Percentiles rank a stretch among this genome's conserved stretches.
phyloP scores from a whole-genome alignment of 2,329 filamentous ascomycete genomes.

The Aspergillus novofumigatus region DNA sequence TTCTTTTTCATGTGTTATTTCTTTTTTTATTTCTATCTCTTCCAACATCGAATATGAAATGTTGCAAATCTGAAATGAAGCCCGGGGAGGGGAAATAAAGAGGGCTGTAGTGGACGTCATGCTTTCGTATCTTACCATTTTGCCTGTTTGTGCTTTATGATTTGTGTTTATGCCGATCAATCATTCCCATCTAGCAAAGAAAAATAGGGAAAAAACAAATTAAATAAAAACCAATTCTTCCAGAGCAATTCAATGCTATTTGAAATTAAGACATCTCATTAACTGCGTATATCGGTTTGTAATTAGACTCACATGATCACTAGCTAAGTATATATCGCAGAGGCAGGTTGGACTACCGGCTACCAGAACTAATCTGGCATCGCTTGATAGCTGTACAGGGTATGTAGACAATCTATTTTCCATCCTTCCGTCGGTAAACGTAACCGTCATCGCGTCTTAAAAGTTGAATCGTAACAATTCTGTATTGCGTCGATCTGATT shows the following conservation, averaged over 20 bases:
- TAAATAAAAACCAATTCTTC: background rate
- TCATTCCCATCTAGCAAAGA: background rate
- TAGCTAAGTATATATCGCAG: background rate
- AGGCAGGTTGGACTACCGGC: background rate
- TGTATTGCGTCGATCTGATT: background rate
- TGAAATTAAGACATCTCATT: background rate
- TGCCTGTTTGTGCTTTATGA: background rate
- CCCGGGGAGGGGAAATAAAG: background rate
- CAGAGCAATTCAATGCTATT: background rate
- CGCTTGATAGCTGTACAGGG: background rate
- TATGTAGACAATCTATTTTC: background rate
- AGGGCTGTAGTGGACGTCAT: background rate
- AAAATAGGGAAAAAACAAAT: background rate
- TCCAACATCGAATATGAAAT: background rate
- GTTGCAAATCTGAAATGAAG: background rate
- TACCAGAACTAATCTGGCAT: background rate
- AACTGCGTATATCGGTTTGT: background rate
- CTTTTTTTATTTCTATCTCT: constrained; percentile 2
- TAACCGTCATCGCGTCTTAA: background rate
- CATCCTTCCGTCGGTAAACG: background rate
- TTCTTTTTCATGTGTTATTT: background rate
- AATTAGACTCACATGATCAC: background rate
- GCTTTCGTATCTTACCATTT: background rate
- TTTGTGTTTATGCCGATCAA: background rate
- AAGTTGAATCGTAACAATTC: background rate